phyloP scores from a whole-genome alignment of 2,329 filamentous ascomycete genomes.

The Aspergillus alliaceus region DNA sequence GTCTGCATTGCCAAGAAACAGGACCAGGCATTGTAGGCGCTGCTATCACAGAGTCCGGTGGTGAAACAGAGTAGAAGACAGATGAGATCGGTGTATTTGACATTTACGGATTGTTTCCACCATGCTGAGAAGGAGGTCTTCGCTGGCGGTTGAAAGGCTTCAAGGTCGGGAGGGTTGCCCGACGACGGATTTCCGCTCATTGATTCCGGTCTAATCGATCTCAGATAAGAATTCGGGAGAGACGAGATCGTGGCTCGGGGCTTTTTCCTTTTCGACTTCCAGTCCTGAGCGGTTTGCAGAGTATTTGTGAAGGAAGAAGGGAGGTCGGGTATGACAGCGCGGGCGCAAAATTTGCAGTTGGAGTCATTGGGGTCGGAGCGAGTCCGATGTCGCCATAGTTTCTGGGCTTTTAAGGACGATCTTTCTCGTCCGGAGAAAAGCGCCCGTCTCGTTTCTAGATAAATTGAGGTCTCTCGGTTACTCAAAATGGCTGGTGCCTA shows the following conservation, averaged over 20 bases:
- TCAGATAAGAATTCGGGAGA: not conserved
- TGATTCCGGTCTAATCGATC: not conserved
- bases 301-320: not conserved
- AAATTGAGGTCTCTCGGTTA: not conserved
- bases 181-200: not conserved
- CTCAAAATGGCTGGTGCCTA: slow-evolving; percentile 1
- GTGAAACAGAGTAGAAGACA: slow-evolving; percentile 42
- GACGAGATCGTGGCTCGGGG: not conserved
- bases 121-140: slow-evolving; percentile 17
- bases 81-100: slow-evolving; percentile 37
- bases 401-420: not conserved
- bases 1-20: slow-evolving; percentile 52
- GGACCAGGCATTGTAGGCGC: slow-evolving; percentile 48
- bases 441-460: not conserved
- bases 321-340: not conserved
- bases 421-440: not conserved
- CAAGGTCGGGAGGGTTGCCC: slow-evolving; percentile 9
- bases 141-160: slow-evolving; percentile 8
- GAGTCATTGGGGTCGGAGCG: slow-evolving; percentile 3
- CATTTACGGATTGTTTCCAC: slow-evolving; percentile 32
- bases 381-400: slow-evolving; percentile 2
- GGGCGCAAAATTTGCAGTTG: slow-evolving; percentile 1
- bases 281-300: not conserved
- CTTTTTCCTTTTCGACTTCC: no score
- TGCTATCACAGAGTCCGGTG: slow-evolving; percentile 47